A percentile compares a stretch with the other conserved stretches of the same genome.
These are phyloP conservation scores for Aureobasidium sp. DNA, from an alignment of 2,329 filamentous ascomycete species.

Conservation along the genomic window DNA sequence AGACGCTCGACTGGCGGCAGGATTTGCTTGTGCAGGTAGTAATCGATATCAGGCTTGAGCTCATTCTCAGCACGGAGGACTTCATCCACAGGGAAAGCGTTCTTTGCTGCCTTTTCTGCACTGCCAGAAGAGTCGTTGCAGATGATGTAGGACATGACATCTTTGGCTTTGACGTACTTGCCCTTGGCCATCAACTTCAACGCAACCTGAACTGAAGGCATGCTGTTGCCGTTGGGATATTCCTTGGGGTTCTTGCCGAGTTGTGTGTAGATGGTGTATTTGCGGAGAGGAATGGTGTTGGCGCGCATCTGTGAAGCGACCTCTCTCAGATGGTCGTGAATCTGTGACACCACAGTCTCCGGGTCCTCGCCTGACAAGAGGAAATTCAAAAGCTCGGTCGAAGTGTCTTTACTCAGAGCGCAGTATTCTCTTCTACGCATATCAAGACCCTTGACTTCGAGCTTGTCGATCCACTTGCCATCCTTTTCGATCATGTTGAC, in stretches of 20 bases:
- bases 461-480: slow-evolving; percentile 85
- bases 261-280: slow-evolving; percentile 98
- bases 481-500: slow-evolving; percentile 83
- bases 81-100: slow-evolving; percentile 81
- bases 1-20: slow-evolving; percentile 96
- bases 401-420: slow-evolving; percentile 89
- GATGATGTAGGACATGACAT: slow-evolving; percentile 94
- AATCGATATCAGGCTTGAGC: slow-evolving; percentile 86
- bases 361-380: slow-evolving; percentile 90
- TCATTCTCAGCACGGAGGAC: slow-evolving; percentile 68
- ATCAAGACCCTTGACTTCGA: slow-evolving; percentile 96
- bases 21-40: slow-evolving; percentile 97
- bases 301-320: slow-evolving; percentile 82
- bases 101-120: slow-evolving; percentile 68
- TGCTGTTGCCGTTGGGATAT: slow-evolving; percentile 87
- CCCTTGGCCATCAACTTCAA: slow-evolving; percentile 80
- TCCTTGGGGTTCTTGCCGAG: slow-evolving; percentile 89
- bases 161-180: slow-evolving; percentile 82
- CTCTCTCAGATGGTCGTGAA: slow-evolving; percentile 87
- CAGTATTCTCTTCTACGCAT: slow-evolving; percentile 98
- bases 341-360: slow-evolving; percentile 77
- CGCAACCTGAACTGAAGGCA: slow-evolving; percentile 96
- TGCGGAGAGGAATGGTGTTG: slow-evolving; percentile 63
- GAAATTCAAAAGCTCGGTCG: slow-evolving; percentile 77
- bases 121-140: slow-evolving; percentile 61